Evolutionary conservation across 768 basidiomycete genomes (phyloP).

Genomic region (Suillus clintonianus): DNA sequence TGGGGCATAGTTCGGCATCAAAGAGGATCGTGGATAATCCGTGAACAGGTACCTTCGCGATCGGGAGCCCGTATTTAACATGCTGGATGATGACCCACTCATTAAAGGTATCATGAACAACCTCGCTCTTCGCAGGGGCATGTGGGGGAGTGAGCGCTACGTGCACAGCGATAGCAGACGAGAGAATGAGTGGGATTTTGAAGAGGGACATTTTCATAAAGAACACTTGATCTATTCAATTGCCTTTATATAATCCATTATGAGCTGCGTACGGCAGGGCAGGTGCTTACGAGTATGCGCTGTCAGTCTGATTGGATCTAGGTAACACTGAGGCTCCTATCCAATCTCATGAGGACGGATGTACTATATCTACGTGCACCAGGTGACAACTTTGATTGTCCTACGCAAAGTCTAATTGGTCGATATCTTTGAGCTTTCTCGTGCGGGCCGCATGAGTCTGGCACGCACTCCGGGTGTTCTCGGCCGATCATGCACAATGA

Average conservation of each 20-base stretch:
- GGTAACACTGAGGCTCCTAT: not conserved
- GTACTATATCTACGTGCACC: not conserved
- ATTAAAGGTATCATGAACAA: constrained; percentile 16
- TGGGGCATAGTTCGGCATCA: not conserved
- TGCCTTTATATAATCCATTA: not conserved
- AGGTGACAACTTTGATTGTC: not conserved
- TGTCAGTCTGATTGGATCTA: not conserved
- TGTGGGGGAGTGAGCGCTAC: constrained; percentile 47
- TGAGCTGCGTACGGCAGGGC: not conserved
- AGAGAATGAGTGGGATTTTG: constrained; percentile 43
- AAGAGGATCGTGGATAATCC: not conserved
- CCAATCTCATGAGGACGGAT: not conserved
- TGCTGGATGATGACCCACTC: constrained; percentile 2
- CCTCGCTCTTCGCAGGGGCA: constrained; percentile 38
- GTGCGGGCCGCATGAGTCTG: not conserved
- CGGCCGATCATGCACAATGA: not conserved
- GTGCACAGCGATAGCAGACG: constrained; percentile 43
- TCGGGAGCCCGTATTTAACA: not conserved
- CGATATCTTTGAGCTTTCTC: not conserved
- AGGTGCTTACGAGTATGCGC: not conserved
- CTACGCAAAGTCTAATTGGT: not conserved
- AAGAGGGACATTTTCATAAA: constrained; percentile 29
- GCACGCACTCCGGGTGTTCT: not conserved
- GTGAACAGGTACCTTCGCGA: not conserved
- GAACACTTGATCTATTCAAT: not conserved